Conservation (phyloP, 257 asterid species). For the Datura wrightii region DNA sequence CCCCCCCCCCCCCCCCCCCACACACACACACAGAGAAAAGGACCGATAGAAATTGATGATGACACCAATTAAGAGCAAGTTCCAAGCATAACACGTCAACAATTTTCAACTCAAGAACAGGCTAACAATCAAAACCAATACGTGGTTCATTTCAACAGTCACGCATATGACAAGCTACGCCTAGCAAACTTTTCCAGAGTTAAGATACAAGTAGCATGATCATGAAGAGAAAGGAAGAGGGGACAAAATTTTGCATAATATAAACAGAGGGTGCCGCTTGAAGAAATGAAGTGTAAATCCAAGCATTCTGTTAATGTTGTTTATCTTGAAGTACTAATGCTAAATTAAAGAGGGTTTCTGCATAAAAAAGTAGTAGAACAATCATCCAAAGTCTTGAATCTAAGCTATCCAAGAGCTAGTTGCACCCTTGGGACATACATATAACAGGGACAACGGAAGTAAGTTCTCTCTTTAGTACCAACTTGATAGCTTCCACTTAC, state of each 20-base stretch:
- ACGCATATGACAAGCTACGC: not conserved
- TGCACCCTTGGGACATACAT: slow-evolving; percentile 19
- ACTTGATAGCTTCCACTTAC: not conserved
- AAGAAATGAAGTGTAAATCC: not conserved
- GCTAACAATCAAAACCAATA: not conserved
- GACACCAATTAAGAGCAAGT: not conserved
- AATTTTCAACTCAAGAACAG: slow-evolving; percentile 10
- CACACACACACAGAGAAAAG: not conserved
- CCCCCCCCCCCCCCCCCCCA: too few relatives aligned
- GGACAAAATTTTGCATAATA: not conserved
- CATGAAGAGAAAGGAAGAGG: not conserved
- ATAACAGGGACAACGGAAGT: not conserved
- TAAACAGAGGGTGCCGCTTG: not conserved
- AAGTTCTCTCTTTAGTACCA: not conserved
- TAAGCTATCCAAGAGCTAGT: slow-evolving; percentile 17
- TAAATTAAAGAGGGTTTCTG: not conserved
- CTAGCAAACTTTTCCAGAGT: not conserved
- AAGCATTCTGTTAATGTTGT: not conserved
- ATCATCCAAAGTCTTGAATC: not conserved
- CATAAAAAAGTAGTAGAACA: not conserved
- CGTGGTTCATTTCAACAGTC: slow-evolving; percentile 12
- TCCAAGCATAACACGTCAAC: not conserved
- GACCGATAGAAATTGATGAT: not conserved
- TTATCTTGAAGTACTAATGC: slow-evolving; percentile 21
- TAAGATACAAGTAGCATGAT: not conserved